Conservation (phyloP, 768 basidiomycete species). For the Lentinula aciculospora region DNA sequence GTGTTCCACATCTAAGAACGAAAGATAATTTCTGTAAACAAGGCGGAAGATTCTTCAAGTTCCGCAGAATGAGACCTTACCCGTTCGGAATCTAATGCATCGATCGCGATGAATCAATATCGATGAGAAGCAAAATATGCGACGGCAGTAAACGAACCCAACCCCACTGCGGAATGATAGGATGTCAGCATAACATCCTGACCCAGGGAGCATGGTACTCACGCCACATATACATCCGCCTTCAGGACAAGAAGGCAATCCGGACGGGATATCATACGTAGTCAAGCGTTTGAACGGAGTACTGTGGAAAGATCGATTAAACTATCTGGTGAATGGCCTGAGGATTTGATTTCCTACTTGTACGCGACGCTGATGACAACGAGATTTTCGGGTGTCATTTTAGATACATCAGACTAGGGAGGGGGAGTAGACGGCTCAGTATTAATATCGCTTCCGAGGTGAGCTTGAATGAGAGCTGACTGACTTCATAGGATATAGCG, state of each 20-base stretch:
- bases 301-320: constrained; percentile 17
- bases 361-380: constrained; percentile 45
- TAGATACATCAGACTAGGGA: constrained; percentile 36
- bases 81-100: constrained; percentile 2
- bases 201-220: constrained; percentile 14
- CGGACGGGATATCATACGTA: constrained; percentile 41
- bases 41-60: not conserved
- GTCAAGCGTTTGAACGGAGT: constrained; percentile 49
- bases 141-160: constrained; percentile 3
- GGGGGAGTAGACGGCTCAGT: not conserved
- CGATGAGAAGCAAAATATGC: not conserved
- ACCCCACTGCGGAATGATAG: not conserved
- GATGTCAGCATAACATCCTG: not conserved
- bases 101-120: not conserved
- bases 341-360: constrained; percentile 25
- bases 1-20: constrained; percentile 37
- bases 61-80: not conserved
- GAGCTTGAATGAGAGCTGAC: not conserved
- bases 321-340: not conserved
- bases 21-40: not conserved
- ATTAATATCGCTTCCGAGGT: not conserved
- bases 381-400: constrained; percentile 43
- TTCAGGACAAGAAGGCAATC: constrained; percentile 42
- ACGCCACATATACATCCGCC: constrained; percentile 51
- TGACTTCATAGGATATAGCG: constrained; percentile 46